These are phyloP conservation scores for Pleurostoma richardsiae DNA, from an alignment of 2,329 filamentous ascomycete genomes.

Conservation along the genomic window DNA sequence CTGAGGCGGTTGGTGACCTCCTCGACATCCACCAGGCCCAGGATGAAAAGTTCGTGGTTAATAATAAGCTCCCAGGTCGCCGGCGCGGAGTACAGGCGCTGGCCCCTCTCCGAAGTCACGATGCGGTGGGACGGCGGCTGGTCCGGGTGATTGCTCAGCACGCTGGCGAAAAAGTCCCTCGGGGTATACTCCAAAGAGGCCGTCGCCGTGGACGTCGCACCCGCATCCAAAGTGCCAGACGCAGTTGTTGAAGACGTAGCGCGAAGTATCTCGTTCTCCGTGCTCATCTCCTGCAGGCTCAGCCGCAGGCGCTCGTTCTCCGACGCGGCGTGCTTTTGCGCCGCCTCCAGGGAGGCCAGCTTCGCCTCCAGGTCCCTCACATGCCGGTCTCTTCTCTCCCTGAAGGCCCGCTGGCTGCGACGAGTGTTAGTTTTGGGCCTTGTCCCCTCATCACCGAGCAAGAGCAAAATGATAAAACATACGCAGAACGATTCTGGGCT, in stretches of 20 bases:
- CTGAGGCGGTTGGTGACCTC: slow-evolving; percentile 77
- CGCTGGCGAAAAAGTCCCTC: slow-evolving; percentile 63
- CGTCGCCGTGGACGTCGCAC: slow-evolving; percentile 45
- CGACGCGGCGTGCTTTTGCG: slow-evolving; percentile 64
- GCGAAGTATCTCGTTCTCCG: slow-evolving; percentile 88
- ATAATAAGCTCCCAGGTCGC: slow-evolving; percentile 91
- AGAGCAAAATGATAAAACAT: too few relatives aligned
- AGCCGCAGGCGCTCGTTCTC: slow-evolving; percentile 86
- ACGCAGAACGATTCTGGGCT: slow-evolving; percentile 59
- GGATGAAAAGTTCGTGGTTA: slow-evolving; percentile 68
- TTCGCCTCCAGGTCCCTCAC: slow-evolving; percentile 91
- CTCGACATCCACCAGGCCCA: slow-evolving; percentile 74
- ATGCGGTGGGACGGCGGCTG: slow-evolving; percentile 66
- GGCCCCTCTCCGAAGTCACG: slow-evolving; percentile 58
- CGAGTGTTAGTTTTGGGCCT: not conserved
- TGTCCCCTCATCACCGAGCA: too few relatives aligned
- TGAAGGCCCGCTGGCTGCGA: slow-evolving; percentile 84
- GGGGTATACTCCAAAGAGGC: slow-evolving; percentile 69
- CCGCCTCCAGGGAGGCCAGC: slow-evolving; percentile 70
- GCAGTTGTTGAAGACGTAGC: slow-evolving; percentile 57
- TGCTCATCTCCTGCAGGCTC: slow-evolving; percentile 76
- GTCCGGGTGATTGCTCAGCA: slow-evolving; percentile 57
- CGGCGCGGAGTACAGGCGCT: slow-evolving; percentile 66
- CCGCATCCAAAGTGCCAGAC: slow-evolving; percentile 34
- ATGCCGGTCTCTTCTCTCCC: slow-evolving; percentile 86